A percentile compares a stretch with the other conserved stretches of the same genome.
phyloP scores from a whole-genome alignment of 257 asterid species.

The Osmanthus fragrans region DNA sequence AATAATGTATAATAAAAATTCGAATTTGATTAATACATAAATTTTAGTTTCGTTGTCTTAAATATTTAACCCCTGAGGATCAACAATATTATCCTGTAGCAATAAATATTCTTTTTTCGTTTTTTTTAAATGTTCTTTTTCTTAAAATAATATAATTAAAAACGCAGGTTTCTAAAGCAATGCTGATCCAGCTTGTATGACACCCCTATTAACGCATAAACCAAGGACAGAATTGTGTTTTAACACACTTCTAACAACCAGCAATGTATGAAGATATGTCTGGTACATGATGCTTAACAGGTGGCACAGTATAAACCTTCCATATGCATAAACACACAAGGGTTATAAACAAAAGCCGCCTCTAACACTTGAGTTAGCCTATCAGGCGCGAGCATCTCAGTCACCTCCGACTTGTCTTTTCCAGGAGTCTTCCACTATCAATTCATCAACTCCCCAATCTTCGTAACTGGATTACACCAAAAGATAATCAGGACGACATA shows the following conservation, averaged over 20 bases:
- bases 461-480: constrained; percentile 32
- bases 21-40: no score
- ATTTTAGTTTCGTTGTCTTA: no score
- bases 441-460: constrained; percentile 55
- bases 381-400: constrained; percentile 13
- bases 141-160: no score
- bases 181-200: background rate
- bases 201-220: no score
- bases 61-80: no score
- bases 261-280: background rate
- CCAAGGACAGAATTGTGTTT: background rate
- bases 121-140: no score
- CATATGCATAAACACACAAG: background rate
- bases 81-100: no score
- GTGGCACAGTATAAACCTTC: background rate
- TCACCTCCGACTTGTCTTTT: constrained; percentile 57
- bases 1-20: no score
- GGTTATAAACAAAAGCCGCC: background rate
- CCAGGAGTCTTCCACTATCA: constrained; percentile 60
- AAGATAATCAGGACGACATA: background rate
- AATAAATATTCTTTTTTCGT: no score
- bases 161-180: no score
- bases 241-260: background rate
- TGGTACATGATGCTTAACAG: background rate
- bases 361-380: background rate